Percentiles rank a stretch among this genome's conserved stretches.
phyloP scores from a whole-genome alignment of 139 green algal species.

The Pleodorina starrii region DNA sequence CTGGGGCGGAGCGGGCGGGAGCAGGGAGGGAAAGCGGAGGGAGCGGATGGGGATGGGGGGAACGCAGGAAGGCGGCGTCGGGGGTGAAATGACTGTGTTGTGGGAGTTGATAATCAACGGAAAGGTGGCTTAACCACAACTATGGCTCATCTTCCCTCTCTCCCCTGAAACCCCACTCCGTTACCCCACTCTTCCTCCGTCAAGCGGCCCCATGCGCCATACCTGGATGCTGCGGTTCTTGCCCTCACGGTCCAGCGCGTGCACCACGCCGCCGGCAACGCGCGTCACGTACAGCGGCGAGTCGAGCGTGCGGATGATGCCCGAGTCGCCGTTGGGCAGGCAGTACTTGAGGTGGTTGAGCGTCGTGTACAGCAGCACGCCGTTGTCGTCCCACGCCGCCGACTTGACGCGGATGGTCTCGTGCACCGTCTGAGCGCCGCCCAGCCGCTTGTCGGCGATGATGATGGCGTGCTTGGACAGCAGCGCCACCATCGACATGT shows the following conservation, averaged over 20 bases:
- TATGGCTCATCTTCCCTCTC: too few relatives aligned
- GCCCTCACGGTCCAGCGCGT: conserved; percentile 97
- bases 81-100: too few relatives aligned
- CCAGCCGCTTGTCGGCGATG: conserved; percentile 94
- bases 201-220: too few relatives aligned
- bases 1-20: conserved; percentile 53
- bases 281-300: conserved; percentile 96
- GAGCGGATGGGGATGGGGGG: too few relatives aligned
- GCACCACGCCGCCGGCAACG: conserved; percentile 78
- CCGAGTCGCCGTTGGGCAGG: conserved; percentile 97
- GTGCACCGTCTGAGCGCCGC: conserved; percentile 93
- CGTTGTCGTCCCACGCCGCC: conserved; percentile 96
- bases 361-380: conserved; percentile 99
- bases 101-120: too few relatives aligned
- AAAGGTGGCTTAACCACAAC: too few relatives aligned
- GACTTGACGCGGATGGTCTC: conserved; percentile 95
- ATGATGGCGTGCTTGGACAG: conserved; percentile 98
- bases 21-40: too few relatives aligned
- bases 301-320: conserved; percentile 98
- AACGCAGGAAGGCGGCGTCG: too few relatives aligned
- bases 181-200: too few relatives aligned
- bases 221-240: conserved; percentile 92
- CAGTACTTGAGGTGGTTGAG: conserved; percentile 99
- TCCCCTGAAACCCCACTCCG: too few relatives aligned
- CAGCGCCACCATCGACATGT: conserved; percentile 96